phyloP scores from a whole-genome alignment of 768 basidiomycete genomes.

The Tulasnella sp. region DNA sequence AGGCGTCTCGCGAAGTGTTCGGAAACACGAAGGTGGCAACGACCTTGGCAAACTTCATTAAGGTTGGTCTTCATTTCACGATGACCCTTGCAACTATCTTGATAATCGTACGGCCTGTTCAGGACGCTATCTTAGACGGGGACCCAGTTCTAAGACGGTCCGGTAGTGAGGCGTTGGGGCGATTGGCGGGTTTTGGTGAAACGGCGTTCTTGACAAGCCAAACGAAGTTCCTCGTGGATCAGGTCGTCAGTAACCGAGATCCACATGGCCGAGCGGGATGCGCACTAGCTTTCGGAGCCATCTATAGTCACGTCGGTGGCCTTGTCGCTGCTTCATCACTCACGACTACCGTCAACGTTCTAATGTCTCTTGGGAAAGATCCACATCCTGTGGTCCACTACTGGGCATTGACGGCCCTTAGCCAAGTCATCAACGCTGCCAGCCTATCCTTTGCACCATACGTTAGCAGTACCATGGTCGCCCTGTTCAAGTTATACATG shows the following conservation, averaged over 20 bases:
- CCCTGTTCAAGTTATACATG: slow-evolving; percentile 82
- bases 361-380: slow-evolving; percentile 91
- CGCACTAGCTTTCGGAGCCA: slow-evolving; percentile 81
- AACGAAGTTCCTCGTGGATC: slow-evolving; percentile 83
- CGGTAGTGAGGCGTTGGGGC: slow-evolving; percentile 81
- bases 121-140: slow-evolving; percentile 74
- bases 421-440: slow-evolving; percentile 80
- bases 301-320: slow-evolving; percentile 85
- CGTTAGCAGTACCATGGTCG: slow-evolving; percentile 76
- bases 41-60: slow-evolving; percentile 58
- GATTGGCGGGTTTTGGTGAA: slow-evolving; percentile 71
- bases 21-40: slow-evolving; percentile 52
- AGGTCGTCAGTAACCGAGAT: slow-evolving; percentile 89
- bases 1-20: slow-evolving; percentile 54
- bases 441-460: slow-evolving; percentile 85
- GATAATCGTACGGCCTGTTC: slow-evolving; percentile 11
- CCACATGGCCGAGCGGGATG: slow-evolving; percentile 89
- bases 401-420: slow-evolving; percentile 78
- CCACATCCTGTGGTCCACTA: slow-evolving; percentile 95
- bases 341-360: slow-evolving; percentile 89
- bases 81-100: slow-evolving; percentile 6
- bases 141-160: slow-evolving; percentile 65
- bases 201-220: slow-evolving; percentile 75
- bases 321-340: slow-evolving; percentile 89
- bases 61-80: slow-evolving; percentile 38